Conservation (phyloP, 2,329 filamentous ascomycete species). For the Corinectria fuckeliana region DNA sequence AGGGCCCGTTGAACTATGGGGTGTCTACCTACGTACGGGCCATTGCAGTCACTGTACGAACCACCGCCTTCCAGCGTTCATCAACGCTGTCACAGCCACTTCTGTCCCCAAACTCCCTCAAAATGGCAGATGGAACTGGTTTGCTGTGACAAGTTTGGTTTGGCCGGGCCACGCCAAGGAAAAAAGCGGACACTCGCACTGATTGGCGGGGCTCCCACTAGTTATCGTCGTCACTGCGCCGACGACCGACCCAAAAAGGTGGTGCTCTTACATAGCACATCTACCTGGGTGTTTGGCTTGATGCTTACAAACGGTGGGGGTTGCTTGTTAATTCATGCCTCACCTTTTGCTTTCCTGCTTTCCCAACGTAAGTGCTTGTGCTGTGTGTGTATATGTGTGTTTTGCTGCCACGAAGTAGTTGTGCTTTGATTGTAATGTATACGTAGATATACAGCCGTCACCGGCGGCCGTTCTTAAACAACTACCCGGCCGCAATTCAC, state of each 20-base stretch:
- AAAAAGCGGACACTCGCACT: slow-evolving; percentile 34
- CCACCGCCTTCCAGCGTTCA: neutral
- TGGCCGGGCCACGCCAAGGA: slow-evolving; percentile 33
- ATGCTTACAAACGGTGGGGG: slow-evolving; percentile 26
- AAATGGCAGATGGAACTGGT: slow-evolving; percentile 16
- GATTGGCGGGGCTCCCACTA: slow-evolving; percentile 35
- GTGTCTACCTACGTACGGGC: neutral
- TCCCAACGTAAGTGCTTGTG: neutral
- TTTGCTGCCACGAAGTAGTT: no score
- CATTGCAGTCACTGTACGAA: no score
- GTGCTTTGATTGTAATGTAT: no score
- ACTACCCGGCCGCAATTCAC: no score
- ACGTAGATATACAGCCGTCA: neutral
- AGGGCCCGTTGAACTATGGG: neutral
- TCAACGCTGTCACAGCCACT: slow-evolving; percentile 14
- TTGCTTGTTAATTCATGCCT: slow-evolving; percentile 19
- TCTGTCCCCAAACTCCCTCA: slow-evolving; percentile 17
- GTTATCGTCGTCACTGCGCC: slow-evolving; percentile 40
- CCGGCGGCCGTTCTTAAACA: neutral
- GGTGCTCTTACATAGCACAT: slow-evolving; percentile 20
- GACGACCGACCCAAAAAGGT: slow-evolving; percentile 7
- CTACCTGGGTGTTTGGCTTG: slow-evolving; percentile 7
- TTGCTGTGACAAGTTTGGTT: slow-evolving; percentile 15
- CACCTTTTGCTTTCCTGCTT: neutral
- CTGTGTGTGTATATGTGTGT: neutral